Evolutionary conservation across 2,329 filamentous ascomycete genomes (phyloP), one percentile per base, ranked within the genome.

Genomic region (Cadophora gregata): DNA sequence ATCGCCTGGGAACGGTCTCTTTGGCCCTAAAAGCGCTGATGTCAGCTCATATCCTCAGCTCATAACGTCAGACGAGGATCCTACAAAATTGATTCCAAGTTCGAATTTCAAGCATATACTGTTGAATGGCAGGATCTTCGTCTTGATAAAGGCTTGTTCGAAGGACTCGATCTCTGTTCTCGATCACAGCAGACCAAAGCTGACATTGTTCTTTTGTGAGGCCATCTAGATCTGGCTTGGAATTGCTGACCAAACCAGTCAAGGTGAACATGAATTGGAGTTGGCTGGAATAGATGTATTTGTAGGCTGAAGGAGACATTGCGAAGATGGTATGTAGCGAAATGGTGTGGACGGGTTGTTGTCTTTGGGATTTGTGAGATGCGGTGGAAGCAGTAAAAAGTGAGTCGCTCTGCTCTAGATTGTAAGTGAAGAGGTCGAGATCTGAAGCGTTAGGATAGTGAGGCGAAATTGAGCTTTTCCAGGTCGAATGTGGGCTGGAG

Each of bases 101-200:
- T 45, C 53, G 42, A 8, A 50, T 14, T 47, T 64, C 62, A 2
- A 64, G 24, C 36, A 27, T 38, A 55, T 59, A 42, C 38, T 64
- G 62, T 16, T 59, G 53, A 31, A 63, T 47, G 21, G 62, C 38
- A 6, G 50, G 50, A 72, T 48, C 27, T 16, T 50, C 27, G 29
- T 42, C 31, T 25, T n/a, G 31, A 27, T 36, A 31, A 8, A n/a
- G 29, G 3, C 29, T 25, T 7, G 29, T 25, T 14, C 36, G 29
- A 10, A 62, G 59, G 24, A 62, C 47, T 27, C 59, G 59, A n/a
- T 25, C 21, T 53, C 59, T 31, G 16, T 33, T 53, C 47, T 62
- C 31, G n/a, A 25, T 25, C 8, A 62, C 59, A 1, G 47, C 50
- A 6, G 45, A 21, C 59, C 59, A 62, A 19, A 62, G 47, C 31